Evolutionary conservation across 306 rosid genomes (phyloP).

Genomic region (Medicago arabica): DNA sequence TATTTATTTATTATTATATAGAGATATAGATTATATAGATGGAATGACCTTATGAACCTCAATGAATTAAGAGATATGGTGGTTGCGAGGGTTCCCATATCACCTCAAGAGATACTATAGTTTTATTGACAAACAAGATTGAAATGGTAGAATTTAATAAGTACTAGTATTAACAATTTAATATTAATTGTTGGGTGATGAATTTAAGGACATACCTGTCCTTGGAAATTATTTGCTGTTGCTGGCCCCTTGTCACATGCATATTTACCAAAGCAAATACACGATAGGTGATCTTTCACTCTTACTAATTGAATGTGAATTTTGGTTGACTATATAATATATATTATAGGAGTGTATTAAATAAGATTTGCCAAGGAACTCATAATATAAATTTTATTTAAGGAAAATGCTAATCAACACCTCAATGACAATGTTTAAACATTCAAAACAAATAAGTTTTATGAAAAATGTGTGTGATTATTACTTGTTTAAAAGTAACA

Average conservation of each 20-base stretch:
- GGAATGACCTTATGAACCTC: background rate
- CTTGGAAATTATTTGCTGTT: background rate
- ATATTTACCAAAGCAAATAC: background rate
- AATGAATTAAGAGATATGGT: background rate
- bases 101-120: background rate
- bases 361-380: too few species aligned
- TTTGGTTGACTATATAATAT: too few species aligned
- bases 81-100: background rate
- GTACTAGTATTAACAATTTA: background rate
- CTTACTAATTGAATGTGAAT: too few species aligned
- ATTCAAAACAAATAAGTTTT: too few species aligned
- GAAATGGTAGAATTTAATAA: background rate
- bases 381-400: too few species aligned
- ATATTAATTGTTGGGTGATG: background rate
- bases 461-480: too few species aligned
- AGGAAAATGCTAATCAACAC: too few species aligned
- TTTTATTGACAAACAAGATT: background rate
- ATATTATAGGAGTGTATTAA: too few species aligned
- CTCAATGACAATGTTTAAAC: too few species aligned
- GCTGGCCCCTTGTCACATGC: conserved; percentile 12
- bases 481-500: too few species aligned
- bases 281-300: too few species aligned
- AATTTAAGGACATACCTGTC: background rate
- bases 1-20: background rate
- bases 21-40: too few species aligned